Base-by-base conservation (phyloP, 1,284 basidiomycete genomes). In the Ustilago loliicola region DNA sequence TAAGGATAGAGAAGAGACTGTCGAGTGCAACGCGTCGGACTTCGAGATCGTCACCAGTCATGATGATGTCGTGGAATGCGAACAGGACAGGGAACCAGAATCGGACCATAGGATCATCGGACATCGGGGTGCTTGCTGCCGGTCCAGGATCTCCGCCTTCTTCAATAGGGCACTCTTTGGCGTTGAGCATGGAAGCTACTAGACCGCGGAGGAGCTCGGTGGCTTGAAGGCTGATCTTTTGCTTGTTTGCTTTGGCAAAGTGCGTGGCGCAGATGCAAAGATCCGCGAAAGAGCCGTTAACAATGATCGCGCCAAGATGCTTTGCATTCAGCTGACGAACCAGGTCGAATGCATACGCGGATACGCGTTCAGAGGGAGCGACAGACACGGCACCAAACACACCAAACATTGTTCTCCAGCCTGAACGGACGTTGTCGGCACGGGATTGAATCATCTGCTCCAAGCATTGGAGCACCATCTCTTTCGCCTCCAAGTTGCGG, bases 31-130 rank as follows among this genome's bases (percentile, higher is more conserved):
- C 84, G 21, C 85, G 91, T 74, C 98, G 91, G 66, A 99, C 96
- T 90, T 99, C 97, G 45, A 99, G 89, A 85, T 99, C 97, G 87
- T 99, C 98, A 17, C 95, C 97, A 72, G 98, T 99, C 97, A 99
- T 99, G 86, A 99, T 96, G 72, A 99, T 96, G 87, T 99, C 97
- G 88, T 97, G 98, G 88, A 98, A 98, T 25, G 93, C 93, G 85
- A 99, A 97, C 21, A 99, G 89, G 4, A 96, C 92, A 0, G 97
- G 97, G 88, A 94, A 96, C 97, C 97, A 99, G 88, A 93, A 98
- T 83, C 77, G 70, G 6, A 79, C 78, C 72, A 82, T 81, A 2
- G 80, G 81, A 40, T 83, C 80, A 68, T 82, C 81, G 10, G 78
- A 61, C 74, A 80, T 61, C 8, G 81, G 80, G 50, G 69, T 73